A percentile compares a stretch with the other conserved stretches of the same genome.
These are phyloP conservation scores for Thalia dealbata DNA, from an alignment of 176 grass and related monocot genomes.

Conservation along the genomic window DNA sequence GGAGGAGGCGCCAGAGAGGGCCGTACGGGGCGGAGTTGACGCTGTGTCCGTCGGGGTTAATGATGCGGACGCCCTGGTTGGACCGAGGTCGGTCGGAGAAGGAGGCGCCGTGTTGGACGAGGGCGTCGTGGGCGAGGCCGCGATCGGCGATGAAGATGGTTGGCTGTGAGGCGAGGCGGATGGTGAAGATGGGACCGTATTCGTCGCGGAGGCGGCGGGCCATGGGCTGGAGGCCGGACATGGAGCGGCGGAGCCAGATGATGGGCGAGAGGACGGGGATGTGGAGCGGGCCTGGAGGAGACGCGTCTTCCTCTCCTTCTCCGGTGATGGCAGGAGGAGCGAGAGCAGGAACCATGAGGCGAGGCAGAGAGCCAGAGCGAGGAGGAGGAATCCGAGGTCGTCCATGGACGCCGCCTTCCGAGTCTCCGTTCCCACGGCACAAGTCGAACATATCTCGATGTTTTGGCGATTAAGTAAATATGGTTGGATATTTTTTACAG, in stretches of 20 bases:
- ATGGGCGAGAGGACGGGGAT: constrained; percentile 26
- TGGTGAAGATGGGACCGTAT: constrained; percentile 31
- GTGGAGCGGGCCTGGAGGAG: constrained; percentile 36
- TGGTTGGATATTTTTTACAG: too few relatives aligned
- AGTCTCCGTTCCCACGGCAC: too few relatives aligned
- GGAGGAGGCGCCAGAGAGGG: constrained; percentile 39
- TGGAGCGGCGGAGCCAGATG: constrained; percentile 18
- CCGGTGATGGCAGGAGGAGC: background rate
- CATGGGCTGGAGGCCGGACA: constrained; percentile 22
- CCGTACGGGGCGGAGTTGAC: constrained; percentile 37
- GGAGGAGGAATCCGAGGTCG: background rate
- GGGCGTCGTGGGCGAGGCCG: constrained; percentile 27
- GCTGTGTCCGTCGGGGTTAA: constrained; percentile 24
- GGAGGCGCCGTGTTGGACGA: constrained; percentile 32
- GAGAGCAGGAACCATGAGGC: background rate
- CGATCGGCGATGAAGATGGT: constrained; percentile 45
- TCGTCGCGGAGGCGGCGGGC: constrained; percentile 25
- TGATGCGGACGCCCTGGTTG: background rate
- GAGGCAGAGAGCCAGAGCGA: background rate
- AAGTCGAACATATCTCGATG: too few relatives aligned
- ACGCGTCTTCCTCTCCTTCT: background rate
- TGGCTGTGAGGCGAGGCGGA: constrained; percentile 27
- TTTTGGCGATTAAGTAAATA: too few relatives aligned
- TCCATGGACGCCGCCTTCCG: background rate
- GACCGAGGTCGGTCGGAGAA: constrained; percentile 35